Conservation (phyloP, 129 eudicot genomes). For the Saussurea involucrata region DNA sequence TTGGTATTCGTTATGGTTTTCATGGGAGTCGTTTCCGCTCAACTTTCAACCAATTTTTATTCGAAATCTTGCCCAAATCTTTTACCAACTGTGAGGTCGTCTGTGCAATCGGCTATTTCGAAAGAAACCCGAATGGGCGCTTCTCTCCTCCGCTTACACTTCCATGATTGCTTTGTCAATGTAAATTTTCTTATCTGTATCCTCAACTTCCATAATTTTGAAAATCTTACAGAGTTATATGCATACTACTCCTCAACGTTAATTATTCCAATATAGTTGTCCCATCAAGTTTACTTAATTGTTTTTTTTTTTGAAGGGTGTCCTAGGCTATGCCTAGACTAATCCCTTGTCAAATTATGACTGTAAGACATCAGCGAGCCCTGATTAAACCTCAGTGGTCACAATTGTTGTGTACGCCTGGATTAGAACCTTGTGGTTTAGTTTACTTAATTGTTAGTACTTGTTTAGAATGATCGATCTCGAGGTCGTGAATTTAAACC, state of each 20-base stretch:
- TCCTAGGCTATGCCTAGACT: too few species aligned
- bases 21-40: slow-evolving; percentile 57
- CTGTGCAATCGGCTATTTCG: slow-evolving; percentile 47
- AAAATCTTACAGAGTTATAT: not conserved
- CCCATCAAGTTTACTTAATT: not conserved
- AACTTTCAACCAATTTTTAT: slow-evolving; percentile 60
- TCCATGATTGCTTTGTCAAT: slow-evolving; percentile 89
- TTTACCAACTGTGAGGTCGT: slow-evolving; percentile 42
- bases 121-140: slow-evolving; percentile 90
- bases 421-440: too few species aligned
- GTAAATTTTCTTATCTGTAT: slow-evolving; percentile 27
- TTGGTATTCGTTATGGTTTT: slow-evolving; percentile 30
- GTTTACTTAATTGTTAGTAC: not conserved
- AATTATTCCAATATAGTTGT: not conserved
- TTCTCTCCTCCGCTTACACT: slow-evolving; percentile 75
- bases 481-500: not conserved
- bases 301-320: too few species aligned
- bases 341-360: too few species aligned
- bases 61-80: slow-evolving; percentile 65
- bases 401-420: too few species aligned
- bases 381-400: too few species aligned
- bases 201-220: not conserved
- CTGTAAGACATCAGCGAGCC: too few species aligned
- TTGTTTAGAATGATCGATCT: not conserved
- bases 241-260: not conserved